Percentiles rank a stretch among this genome's conserved stretches.
phyloP scores from a whole-genome alignment of 345 rosid species.

The Erodium maritimum region DNA sequence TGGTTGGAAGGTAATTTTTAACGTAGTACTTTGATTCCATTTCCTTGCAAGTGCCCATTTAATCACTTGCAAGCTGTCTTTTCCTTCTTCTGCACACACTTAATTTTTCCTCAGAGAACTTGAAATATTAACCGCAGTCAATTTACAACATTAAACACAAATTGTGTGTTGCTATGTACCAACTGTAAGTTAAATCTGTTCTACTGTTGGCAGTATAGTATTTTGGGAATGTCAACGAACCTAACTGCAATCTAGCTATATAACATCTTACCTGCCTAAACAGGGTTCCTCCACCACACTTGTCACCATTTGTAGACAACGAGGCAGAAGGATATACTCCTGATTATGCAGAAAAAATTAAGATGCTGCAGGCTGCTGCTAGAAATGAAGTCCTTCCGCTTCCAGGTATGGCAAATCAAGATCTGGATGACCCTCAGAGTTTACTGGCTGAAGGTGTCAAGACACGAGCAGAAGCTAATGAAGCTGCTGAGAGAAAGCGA shows the following conservation, averaged over 20 bases:
- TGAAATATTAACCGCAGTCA: too few species aligned
- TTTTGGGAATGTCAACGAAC: too few species aligned
- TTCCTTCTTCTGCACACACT: too few species aligned
- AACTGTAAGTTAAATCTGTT: not conserved
- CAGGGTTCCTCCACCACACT: constrained; percentile 83
- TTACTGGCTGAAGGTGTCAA: constrained; percentile 61
- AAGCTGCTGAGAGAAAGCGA: constrained; percentile 52
- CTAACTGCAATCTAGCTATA: not conserved
- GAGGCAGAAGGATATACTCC: constrained; percentile 88
- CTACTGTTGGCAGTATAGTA: not conserved
- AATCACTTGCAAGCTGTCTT: too few species aligned
- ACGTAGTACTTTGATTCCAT: not conserved
- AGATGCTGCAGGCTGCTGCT: constrained; percentile 67
- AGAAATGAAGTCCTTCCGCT: constrained; percentile 70
- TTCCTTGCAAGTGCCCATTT: too few species aligned
- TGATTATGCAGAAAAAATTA: constrained; percentile 76
- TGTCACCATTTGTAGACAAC: constrained; percentile 80
- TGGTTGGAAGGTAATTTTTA: constrained; percentile 60
- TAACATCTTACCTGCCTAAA: constrained; percentile 6
- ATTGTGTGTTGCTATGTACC: not conserved
- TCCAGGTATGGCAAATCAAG: constrained; percentile 67
- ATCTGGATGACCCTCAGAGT: constrained; percentile 61
- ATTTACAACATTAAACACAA: too few species aligned
- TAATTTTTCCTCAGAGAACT: too few species aligned
- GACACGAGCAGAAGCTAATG: constrained; percentile 61